phyloP scores from a whole-genome alignment of 2,329 filamentous ascomycete species.

The Sclerotinia borealis region DNA sequence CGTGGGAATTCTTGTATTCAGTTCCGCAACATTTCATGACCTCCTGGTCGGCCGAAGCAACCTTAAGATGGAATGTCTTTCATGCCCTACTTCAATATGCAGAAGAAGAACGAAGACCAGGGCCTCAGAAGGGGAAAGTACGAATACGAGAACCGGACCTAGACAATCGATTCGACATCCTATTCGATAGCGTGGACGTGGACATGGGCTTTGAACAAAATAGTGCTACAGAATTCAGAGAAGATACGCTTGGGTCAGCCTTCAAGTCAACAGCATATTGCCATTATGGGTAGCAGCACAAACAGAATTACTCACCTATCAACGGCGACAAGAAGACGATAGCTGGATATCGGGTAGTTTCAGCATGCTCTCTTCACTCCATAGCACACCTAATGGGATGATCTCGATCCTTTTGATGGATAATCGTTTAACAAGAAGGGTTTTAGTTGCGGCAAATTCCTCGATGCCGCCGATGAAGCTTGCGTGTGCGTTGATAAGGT shows the following conservation, averaged over 20 bases:
- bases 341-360: constrained; percentile 22
- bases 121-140: not conserved
- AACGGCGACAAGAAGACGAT: constrained; percentile 29
- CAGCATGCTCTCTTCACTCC: constrained; percentile 13
- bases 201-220: not conserved
- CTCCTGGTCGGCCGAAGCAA: constrained; percentile 12
- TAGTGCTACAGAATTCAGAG: not conserved
- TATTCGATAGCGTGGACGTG: not conserved
- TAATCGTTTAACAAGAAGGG: not conserved
- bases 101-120: constrained; percentile 8
- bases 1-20: constrained; percentile 15
- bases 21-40: constrained; percentile 14
- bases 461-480: not conserved
- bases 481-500: not conserved
- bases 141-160: not conserved
- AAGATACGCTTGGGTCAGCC: not conserved
- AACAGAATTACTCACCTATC: constrained; percentile 35
- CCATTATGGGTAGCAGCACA: constrained; percentile 35
- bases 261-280: constrained; percentile 6
- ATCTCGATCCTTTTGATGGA: not conserved
- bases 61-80: constrained; percentile 16
- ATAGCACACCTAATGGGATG: not conserved
- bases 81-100: constrained; percentile 13
- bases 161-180: not conserved
- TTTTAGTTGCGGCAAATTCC: not conserved